These are phyloP conservation scores for Gossypium aridum DNA, from an alignment of 441 rosid genomes.

Conservation along the genomic window DNA sequence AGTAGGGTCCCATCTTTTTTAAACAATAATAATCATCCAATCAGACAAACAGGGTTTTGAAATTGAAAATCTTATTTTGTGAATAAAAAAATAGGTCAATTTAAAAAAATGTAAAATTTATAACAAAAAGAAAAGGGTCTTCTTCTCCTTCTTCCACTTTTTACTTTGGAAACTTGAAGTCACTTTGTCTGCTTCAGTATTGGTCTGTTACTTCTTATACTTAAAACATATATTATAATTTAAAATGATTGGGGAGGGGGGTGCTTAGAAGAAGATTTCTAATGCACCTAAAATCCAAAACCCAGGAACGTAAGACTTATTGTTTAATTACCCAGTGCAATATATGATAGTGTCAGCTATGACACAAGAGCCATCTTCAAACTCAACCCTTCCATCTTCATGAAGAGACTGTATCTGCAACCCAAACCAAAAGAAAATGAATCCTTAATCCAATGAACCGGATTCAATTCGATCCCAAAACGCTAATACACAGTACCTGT, in stretches of 20 bases:
- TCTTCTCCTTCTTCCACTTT: background rate
- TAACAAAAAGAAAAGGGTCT: background rate
- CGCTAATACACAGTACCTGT: conserved; percentile 41
- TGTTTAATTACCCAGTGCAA: conserved; percentile 73
- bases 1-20: conserved; percentile 11
- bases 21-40: conserved; percentile 13
- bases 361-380: conserved; percentile 54
- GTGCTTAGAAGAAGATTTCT: too few species aligned
- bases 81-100: background rate
- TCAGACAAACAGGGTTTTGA: conserved; percentile 13
- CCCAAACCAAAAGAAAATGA: background rate
- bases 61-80: background rate
- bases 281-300: too few species aligned
- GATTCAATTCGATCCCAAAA: background rate
- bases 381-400: conserved; percentile 58
- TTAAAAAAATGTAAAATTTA: background rate
- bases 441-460: background rate
- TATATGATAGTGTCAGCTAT: conserved; percentile 67
- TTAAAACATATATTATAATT: too few species aligned
- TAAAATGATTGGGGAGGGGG: too few species aligned
- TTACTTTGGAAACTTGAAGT: background rate
- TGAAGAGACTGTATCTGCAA: conserved; percentile 54
- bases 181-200: conserved; percentile 5
- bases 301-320: too few species aligned
- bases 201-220: background rate